Conservation (phyloP, 148 eudicot species). For the Pharnaceum exiguum region DNA sequence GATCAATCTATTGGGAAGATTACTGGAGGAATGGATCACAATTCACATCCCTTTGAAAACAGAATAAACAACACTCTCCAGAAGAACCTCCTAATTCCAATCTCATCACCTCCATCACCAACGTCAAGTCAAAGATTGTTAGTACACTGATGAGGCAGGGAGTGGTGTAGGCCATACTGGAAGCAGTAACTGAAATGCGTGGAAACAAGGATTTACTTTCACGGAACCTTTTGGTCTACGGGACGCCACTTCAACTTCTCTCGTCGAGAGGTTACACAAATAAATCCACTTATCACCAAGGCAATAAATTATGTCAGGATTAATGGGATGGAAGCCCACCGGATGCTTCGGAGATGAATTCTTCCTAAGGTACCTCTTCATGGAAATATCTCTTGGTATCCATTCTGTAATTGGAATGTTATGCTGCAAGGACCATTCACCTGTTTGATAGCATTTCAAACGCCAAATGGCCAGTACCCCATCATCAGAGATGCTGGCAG, state of each 20-base stretch:
- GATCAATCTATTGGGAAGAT: no score
- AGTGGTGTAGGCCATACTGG: background rate
- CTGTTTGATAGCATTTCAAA: background rate
- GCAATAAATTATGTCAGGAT: background rate
- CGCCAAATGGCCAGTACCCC: background rate
- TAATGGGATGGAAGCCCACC: background rate
- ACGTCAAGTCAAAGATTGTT: no score
- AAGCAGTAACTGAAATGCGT: background rate
- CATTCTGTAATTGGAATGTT: background rate
- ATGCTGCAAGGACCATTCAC: background rate
- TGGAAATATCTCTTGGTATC: background rate
- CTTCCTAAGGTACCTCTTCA: background rate
- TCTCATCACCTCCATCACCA: no score
- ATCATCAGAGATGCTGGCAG: background rate
- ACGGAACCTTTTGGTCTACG: no score
- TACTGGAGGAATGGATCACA: no score
- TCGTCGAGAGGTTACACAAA: background rate
- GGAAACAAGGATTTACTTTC: background rate
- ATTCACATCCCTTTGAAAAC: no score
- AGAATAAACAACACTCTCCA: no score
- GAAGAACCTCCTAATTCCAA: no score
- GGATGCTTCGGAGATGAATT: background rate
- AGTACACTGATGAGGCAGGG: no score
- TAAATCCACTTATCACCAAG: background rate
- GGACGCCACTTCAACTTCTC: no score